phyloP scores from a whole-genome alignment of 768 basidiomycete species.

The Tricholoma furcatifolium region DNA sequence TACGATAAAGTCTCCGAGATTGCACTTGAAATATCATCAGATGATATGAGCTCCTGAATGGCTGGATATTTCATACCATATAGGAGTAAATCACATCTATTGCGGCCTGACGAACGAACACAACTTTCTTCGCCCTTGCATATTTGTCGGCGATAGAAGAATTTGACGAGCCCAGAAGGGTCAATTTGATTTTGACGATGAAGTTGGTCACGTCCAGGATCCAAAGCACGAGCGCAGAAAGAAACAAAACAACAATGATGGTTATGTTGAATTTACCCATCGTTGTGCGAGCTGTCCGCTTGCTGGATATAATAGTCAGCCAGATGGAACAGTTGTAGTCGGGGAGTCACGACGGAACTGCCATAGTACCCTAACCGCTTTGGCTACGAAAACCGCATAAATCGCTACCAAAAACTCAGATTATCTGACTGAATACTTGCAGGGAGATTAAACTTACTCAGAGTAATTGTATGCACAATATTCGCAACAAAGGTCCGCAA shows the following conservation, averaged over 20 bases:
- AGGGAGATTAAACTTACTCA: background rate
- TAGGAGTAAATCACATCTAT: slow-evolving; percentile 9
- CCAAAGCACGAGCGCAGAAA: slow-evolving; percentile 3
- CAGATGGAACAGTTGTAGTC: background rate
- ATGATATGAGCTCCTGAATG: background rate
- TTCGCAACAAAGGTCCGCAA: slow-evolving; percentile 7
- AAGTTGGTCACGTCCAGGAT: slow-evolving; percentile 6
- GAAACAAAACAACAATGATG: slow-evolving; percentile 1
- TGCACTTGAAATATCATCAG: background rate
- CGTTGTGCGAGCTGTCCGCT: slow-evolving; percentile 5
- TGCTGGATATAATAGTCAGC: background rate
- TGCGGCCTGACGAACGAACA: slow-evolving; percentile 2
- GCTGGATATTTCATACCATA: slow-evolving; percentile 1
- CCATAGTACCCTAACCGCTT: slow-evolving; percentile 4
- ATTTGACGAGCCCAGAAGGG: slow-evolving; percentile 1
- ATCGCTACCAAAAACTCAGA: background rate
- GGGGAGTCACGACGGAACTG: background rate
- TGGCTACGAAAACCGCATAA: slow-evolving; percentile 4
- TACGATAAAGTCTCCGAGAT: slow-evolving; percentile 6
- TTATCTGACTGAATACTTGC: too few relatives aligned
- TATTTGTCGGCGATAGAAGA: slow-evolving; percentile 4
- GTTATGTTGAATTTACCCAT: background rate
- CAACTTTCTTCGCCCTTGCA: background rate
- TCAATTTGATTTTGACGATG: slow-evolving; percentile 3
- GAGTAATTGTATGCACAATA: slow-evolving; percentile 6